phyloP scores from a whole-genome alignment of 768 basidiomycete species.

The Austroboletus eburneus region DNA sequence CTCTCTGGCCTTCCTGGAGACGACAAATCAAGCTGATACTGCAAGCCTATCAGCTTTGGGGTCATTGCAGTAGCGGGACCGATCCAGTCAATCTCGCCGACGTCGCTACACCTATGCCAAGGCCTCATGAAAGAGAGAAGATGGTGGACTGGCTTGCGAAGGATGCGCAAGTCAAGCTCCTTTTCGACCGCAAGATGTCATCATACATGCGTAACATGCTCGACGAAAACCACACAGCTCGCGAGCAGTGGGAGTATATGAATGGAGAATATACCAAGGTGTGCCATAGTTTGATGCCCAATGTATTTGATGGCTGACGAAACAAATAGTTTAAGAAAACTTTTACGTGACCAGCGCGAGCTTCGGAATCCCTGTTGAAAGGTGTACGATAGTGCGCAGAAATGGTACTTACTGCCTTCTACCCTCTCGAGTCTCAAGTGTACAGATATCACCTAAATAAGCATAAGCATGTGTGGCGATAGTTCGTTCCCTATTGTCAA shows the following conservation, averaged over 20 bases:
- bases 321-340: too few species aligned
- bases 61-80: not conserved
- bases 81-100: not conserved
- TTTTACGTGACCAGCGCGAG: too few species aligned
- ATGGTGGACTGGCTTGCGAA: not conserved
- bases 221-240: accelerated
- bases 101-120: not conserved
- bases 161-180: not conserved
- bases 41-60: not conserved
- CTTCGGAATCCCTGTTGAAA: too few species aligned
- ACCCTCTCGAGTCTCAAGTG: too few species aligned
- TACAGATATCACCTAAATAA: too few species aligned
- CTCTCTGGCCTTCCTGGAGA: not conserved
- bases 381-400: too few species aligned
- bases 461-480: too few species aligned
- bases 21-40: not conserved
- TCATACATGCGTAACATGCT: accelerated
- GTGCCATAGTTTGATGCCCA: too few species aligned
- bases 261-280: too few species aligned
- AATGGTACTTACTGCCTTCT: too few species aligned
- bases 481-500: not conserved
- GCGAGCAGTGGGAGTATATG: not conserved
- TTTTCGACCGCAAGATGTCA: not conserved
- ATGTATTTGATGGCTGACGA: too few species aligned
- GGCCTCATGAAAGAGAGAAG: not conserved